A percentile compares a stretch with the other conserved stretches of the same genome.
Evolutionary conservation across 768 basidiomycete species (phyloP).

Genomic region (Suillus subalutaceus): DNA sequence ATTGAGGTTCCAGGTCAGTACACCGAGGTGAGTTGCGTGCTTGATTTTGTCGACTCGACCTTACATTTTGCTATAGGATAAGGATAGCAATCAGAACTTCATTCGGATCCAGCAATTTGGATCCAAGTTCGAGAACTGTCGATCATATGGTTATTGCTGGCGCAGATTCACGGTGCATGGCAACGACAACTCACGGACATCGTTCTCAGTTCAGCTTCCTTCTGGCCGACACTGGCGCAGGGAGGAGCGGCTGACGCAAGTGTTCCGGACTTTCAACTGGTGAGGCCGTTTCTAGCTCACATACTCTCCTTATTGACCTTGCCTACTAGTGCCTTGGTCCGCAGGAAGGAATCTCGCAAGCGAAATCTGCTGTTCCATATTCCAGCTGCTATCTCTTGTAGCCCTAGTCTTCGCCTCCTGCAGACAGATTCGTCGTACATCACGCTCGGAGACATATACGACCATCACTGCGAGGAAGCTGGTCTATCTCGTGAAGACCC

Average conservation of each 20-base stretch:
- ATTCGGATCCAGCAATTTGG: slow-evolving; percentile 89
- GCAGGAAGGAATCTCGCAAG: slow-evolving; percentile 92
- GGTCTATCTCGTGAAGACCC: slow-evolving; percentile 88
- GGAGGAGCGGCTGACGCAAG: slow-evolving; percentile 89
- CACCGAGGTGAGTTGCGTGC: slow-evolving; percentile 67
- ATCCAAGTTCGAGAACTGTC: slow-evolving; percentile 87
- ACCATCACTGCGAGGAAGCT: slow-evolving; percentile 77
- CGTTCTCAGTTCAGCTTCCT: slow-evolving; percentile 91
- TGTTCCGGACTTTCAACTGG: slow-evolving; percentile 95
- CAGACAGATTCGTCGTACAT: slow-evolving; percentile 93
- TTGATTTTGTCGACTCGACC: background rate
- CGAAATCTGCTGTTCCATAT: slow-evolving; percentile 91
- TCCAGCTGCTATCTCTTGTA: slow-evolving; percentile 83
- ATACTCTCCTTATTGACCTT: slow-evolving; percentile 9
- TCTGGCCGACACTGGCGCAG: slow-evolving; percentile 83
- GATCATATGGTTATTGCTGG: slow-evolving; percentile 85
- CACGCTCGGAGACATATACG: slow-evolving; percentile 91
- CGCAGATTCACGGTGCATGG: slow-evolving; percentile 91
- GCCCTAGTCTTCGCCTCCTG: slow-evolving; percentile 80
- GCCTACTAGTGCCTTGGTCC: slow-evolving; percentile 67
- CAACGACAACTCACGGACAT: slow-evolving; percentile 84
- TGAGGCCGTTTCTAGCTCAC: slow-evolving; percentile 37
- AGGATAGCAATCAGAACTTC: slow-evolving; percentile 91
- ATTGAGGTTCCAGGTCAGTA: slow-evolving; percentile 99
- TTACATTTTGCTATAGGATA: slow-evolving; percentile 64